These are phyloP conservation scores for Aureobasidium zeae DNA, from an alignment of 2,329 filamentous ascomycete genomes.

Conservation along the genomic window DNA sequence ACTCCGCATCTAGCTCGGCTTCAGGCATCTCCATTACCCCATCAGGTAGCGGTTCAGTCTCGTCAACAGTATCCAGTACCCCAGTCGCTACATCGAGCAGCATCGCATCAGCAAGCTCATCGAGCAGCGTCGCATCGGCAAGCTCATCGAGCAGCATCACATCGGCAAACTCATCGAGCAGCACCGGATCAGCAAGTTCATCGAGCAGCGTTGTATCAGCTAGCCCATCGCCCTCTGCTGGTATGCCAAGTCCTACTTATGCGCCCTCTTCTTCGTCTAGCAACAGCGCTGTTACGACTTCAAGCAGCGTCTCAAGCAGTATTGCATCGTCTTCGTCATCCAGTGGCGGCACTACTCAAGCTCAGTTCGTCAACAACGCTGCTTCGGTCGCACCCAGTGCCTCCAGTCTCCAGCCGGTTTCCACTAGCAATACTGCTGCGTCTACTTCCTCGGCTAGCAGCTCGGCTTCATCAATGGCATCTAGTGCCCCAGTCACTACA, in stretches of 20 bases:
- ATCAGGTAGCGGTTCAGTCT: not conserved
- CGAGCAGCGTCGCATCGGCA: not conserved
- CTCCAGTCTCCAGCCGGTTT: too few species aligned
- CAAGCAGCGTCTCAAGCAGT: not conserved
- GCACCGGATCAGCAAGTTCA: not conserved
- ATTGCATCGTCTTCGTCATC: not conserved
- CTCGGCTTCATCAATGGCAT: not conserved
- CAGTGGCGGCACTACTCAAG: too few species aligned
- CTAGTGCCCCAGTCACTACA: too few species aligned
- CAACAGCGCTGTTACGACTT: not conserved
- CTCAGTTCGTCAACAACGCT: too few species aligned
- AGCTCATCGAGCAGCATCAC: not conserved
- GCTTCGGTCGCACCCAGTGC: too few species aligned
- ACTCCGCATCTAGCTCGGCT: not conserved
- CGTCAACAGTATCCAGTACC: too few species aligned
- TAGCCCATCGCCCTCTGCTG: not conserved
- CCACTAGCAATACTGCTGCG: too few species aligned
- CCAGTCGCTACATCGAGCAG: not conserved
- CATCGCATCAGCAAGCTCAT: not conserved
- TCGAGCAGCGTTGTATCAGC: not conserved
- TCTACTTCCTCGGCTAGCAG: not conserved
- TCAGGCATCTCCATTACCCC: not conserved
- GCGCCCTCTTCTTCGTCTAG: not conserved
- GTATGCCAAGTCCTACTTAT: constrained; percentile 1
- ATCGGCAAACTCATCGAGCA: not conserved